phyloP scores from a whole-genome alignment of 352 stramenopile genomes.

The Globisporangium sylvaticum region DNA sequence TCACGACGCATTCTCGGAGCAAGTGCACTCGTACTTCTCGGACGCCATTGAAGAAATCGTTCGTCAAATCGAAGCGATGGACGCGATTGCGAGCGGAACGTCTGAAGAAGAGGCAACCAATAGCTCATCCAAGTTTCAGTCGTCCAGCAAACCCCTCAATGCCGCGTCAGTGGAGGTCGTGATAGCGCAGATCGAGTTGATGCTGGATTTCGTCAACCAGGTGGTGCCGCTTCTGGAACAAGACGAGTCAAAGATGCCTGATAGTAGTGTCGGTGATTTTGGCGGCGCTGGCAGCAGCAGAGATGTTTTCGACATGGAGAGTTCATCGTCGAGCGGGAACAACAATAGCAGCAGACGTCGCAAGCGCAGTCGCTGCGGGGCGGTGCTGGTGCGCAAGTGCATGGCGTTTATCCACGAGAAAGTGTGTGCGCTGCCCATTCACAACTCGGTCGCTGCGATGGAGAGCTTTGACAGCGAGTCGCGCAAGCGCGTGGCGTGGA shows the following conservation, averaged over 20 bases:
- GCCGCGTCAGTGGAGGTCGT: conserved; percentile 3
- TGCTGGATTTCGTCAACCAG: conserved; percentile 62
- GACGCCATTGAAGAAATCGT: conserved; percentile 46
- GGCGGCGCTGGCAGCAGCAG: not conserved
- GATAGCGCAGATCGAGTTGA: conserved; percentile 38
- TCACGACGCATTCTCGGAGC: conserved; percentile 41
- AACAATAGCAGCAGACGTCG: conserved; percentile 15
- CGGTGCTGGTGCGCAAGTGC: conserved; percentile 42
- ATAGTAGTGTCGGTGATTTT: not conserved
- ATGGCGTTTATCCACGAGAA: conserved; percentile 17
- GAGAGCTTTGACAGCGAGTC: conserved; percentile 4
- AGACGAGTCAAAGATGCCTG: conserved; percentile 16
- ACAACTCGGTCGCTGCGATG: not conserved
- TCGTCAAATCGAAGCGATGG: conserved; percentile 42
- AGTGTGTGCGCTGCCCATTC: conserved; percentile 1
- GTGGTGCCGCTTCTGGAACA: conserved; percentile 33
- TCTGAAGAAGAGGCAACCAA: conserved; percentile 1
- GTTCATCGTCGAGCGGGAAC: not conserved
- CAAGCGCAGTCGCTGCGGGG: conserved; percentile 28
- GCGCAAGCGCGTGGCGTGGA: conserved; percentile 2
- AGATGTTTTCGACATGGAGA: conserved; percentile 13
- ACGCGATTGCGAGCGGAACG: not conserved
- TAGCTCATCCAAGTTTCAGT: not conserved
- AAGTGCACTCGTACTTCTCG: conserved; percentile 48
- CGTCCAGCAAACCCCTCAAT: not conserved